Conservation (phyloP, 176 grass and related monocot species). For the Ampelocalamus luodianensis region DNA sequence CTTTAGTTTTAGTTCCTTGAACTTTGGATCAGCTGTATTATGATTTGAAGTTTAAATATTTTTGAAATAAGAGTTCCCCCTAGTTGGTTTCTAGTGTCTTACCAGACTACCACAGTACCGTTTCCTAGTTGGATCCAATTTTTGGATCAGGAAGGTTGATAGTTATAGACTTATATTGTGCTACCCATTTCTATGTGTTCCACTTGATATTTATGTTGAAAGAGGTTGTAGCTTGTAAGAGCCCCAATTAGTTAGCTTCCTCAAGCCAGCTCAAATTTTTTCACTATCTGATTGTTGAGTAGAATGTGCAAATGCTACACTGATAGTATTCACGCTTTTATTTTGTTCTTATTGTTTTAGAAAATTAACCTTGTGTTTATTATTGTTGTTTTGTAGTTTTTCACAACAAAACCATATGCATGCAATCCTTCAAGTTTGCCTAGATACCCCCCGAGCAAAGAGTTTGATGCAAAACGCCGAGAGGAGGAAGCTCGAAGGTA, state of each 20-base stretch:
- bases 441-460: constrained; percentile 92
- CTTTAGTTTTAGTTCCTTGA: not conserved
- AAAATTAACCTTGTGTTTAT: constrained; percentile 1
- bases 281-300: constrained; percentile 4
- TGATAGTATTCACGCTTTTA: constrained; percentile 2
- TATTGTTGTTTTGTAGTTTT: constrained; percentile 70
- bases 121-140: not conserved
- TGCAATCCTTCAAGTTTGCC: constrained; percentile 93
- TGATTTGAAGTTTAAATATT: not conserved
- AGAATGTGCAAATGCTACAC: constrained; percentile 2
- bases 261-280: not conserved
- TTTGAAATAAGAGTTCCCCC: not conserved
- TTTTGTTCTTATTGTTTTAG: not conserved
- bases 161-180: not conserved
- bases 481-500: constrained; percentile 93
- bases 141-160: constrained; percentile 6
- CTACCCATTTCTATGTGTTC: not conserved
- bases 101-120: not conserved
- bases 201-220: constrained; percentile 3
- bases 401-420: constrained; percentile 85
- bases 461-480: constrained; percentile 92
- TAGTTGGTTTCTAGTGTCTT: not conserved
- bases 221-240: constrained; percentile 22
- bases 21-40: constrained; percentile 17
- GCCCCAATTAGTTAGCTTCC: not conserved